These are phyloP conservation scores for Tolypocladium ovalisporum DNA, from an alignment of 2,329 filamentous ascomycete genomes.

Conservation along the genomic window DNA sequence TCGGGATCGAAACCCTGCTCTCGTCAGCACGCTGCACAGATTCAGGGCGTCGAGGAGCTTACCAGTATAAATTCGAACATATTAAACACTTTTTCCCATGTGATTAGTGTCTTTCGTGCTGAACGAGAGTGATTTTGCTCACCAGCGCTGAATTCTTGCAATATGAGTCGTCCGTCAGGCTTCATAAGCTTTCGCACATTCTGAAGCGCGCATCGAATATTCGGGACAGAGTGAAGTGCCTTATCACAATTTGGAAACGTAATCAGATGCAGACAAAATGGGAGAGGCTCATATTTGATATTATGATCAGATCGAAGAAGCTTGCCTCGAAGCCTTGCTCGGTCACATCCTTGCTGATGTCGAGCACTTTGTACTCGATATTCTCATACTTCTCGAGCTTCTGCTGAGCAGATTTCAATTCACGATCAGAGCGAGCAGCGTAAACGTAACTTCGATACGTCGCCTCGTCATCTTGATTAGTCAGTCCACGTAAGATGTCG, in stretches of 20 bases:
- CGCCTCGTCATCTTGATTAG: not conserved
- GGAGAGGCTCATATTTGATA: not conserved
- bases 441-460: slow-evolving; percentile 11
- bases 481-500: slow-evolving; percentile 8
- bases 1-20: not conserved
- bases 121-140: not conserved
- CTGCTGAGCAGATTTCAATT: slow-evolving; percentile 10
- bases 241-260: not conserved
- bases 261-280: not conserved
- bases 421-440: slow-evolving; percentile 11
- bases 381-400: slow-evolving; percentile 4
- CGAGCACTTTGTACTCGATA: slow-evolving; percentile 12
- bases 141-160: not conserved
- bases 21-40: not conserved
- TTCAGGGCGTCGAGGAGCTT: not conserved
- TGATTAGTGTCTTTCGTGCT: not conserved
- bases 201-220: not conserved
- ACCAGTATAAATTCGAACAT: not conserved
- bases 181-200: not conserved
- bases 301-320: slow-evolving; percentile 4
- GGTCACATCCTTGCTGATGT: slow-evolving; percentile 8
- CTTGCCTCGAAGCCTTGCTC: slow-evolving; percentile 4
- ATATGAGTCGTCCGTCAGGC: not conserved
- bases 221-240: not conserved
- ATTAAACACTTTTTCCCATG: not conserved